phyloP scores from a whole-genome alignment of 1,139 yeast genomes.

The Saccharomyces hybrid region DNA sequence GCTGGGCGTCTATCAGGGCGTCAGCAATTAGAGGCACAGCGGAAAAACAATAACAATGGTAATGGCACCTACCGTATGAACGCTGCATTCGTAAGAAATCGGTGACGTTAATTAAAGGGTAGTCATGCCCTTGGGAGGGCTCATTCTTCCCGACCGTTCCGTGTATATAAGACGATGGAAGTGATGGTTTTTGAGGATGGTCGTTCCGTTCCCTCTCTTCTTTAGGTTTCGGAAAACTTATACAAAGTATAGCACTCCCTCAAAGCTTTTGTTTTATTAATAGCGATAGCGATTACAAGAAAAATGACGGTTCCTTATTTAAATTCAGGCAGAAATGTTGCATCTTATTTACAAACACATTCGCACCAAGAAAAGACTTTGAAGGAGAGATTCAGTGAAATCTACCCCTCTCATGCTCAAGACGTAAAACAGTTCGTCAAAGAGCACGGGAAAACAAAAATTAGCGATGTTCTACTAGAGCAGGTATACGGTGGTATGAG shows the following conservation, averaged over 20 bases:
- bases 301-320: background rate
- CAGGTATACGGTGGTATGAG: constrained; percentile 99
- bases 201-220: background rate
- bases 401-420: constrained; percentile 86
- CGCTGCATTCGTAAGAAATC: background rate
- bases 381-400: constrained; percentile 88
- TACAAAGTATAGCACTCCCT: background rate
- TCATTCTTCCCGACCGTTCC: background rate
- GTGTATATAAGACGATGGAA: background rate
- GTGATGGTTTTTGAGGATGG: background rate
- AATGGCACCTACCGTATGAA: background rate
- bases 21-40: constrained; percentile 1
- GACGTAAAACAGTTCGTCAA: constrained; percentile 84
- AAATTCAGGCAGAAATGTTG: background rate
- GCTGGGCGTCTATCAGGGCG: constrained; percentile 1
- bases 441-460: constrained; percentile 80
- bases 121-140: background rate
- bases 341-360: constrained; percentile 1
- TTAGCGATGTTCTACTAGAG: constrained; percentile 89
- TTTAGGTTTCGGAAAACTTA: background rate
- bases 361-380: constrained; percentile 45
- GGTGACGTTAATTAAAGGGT: background rate
- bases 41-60: background rate
- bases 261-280: background rate
- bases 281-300: background rate